Conservation (phyloP, 352 stramenopile species). For the Phytopythium montanum region DNA sequence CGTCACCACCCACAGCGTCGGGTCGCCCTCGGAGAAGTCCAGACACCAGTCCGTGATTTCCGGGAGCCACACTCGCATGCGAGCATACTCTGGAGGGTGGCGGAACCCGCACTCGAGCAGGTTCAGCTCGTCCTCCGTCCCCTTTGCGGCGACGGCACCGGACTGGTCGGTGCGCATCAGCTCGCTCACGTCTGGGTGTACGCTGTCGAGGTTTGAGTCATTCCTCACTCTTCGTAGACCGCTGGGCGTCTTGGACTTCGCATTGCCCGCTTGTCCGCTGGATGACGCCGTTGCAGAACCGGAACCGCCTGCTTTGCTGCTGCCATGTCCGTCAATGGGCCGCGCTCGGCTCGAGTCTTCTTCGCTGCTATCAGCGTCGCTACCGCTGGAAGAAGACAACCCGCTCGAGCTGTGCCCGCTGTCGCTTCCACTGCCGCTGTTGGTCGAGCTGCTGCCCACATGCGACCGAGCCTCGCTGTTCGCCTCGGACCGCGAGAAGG, state of each 20-base stretch:
- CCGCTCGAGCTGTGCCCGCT: slow-evolving; percentile 31
- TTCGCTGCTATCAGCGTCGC: slow-evolving; percentile 26
- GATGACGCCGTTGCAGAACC: neutral
- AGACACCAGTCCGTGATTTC: slow-evolving; percentile 87
- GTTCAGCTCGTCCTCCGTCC: slow-evolving; percentile 65
- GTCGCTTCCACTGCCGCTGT: slow-evolving; percentile 56
- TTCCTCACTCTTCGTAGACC: slow-evolving; percentile 1
- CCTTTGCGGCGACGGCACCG: slow-evolving; percentile 37
- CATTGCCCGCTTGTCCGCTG: neutral
- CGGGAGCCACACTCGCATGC: slow-evolving; percentile 70
- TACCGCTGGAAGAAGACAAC: slow-evolving; percentile 31
- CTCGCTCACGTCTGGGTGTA: slow-evolving; percentile 52
- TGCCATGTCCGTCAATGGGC: neutral
- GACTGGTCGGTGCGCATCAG: slow-evolving; percentile 74
- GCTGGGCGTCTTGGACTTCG: slow-evolving; percentile 2
- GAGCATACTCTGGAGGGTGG: slow-evolving; percentile 57
- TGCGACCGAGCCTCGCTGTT: slow-evolving; percentile 38
- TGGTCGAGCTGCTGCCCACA: slow-evolving; percentile 35
- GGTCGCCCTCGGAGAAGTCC: slow-evolving; percentile 83
- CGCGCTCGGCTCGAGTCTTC: slow-evolving; percentile 6
- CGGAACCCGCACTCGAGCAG: slow-evolving; percentile 78
- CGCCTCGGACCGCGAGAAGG: slow-evolving; percentile 24
- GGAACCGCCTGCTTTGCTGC: neutral
- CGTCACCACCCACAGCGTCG: slow-evolving; percentile 85
- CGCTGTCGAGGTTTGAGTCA: slow-evolving; percentile 14